Evolutionary conservation across 768 basidiomycete species (phyloP).

Genomic region (Inosperma sp.): DNA sequence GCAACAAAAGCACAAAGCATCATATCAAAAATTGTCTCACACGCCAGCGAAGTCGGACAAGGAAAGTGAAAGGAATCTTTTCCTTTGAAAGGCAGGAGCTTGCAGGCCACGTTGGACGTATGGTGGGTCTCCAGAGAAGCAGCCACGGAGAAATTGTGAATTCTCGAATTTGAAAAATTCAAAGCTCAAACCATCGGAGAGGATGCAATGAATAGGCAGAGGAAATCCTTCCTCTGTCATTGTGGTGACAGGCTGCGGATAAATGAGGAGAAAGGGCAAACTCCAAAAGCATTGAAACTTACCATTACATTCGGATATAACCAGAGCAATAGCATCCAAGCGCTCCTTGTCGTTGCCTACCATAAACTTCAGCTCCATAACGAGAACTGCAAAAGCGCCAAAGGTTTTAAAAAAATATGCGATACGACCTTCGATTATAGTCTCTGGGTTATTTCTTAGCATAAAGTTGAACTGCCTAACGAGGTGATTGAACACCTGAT

Average conservation of each 20-base stretch:
- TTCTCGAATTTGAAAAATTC: constrained; percentile 18
- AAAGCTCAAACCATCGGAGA: constrained; percentile 13
- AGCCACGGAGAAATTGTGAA: constrained; percentile 20
- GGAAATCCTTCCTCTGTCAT: constrained; percentile 7
- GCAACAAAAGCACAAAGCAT: constrained; percentile 20
- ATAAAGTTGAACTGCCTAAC: constrained; percentile 14
- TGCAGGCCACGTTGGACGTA: constrained; percentile 19
- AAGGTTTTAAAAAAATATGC: constrained; percentile 18
- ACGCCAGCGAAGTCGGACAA: constrained; percentile 21
- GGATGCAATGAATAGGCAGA: constrained; percentile 13
- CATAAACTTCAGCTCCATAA: constrained; percentile 15
- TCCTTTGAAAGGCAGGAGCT: constrained; percentile 16
- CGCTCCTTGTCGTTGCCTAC: constrained; percentile 14
- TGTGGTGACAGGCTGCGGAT: constrained; percentile 12
- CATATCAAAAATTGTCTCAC: constrained; percentile 20
- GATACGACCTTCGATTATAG: constrained; percentile 12
- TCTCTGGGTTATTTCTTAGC: constrained; percentile 18
- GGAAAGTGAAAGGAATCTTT: constrained; percentile 18
- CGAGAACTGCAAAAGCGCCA: constrained; percentile 17
- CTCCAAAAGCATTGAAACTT: constrained; percentile 6
- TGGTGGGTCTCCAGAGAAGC: constrained; percentile 20
- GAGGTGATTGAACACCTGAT: constrained; percentile 20
- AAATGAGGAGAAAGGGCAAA: constrained; percentile 8
- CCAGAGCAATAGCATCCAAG: no score
- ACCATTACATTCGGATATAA: constrained; percentile 19